These are phyloP conservation scores for Lichenothelia convexa DNA, from an alignment of 495 filamentous ascomycete genomes.

Conservation along the genomic window DNA sequence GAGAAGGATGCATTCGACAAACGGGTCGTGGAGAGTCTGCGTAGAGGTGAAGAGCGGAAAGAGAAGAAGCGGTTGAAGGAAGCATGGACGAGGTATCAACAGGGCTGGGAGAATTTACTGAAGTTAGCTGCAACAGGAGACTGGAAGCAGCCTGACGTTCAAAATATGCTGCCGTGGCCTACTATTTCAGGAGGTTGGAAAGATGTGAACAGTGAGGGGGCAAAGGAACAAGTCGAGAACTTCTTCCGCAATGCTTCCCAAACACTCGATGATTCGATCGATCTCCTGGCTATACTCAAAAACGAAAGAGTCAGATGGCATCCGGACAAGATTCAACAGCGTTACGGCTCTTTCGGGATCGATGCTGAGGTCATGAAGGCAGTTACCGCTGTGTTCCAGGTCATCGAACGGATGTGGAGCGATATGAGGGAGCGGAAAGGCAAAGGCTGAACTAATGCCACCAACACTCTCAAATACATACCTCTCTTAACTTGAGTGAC, in stretches of 20 bases:
- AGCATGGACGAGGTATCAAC: conserved; percentile 45
- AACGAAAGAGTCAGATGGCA: conserved; percentile 85
- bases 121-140: neutral
- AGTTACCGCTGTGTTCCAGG: conserved; percentile 84
- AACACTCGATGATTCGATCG: conserved; percentile 10
- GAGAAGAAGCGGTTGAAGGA: conserved; percentile 31
- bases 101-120: conserved; percentile 33
- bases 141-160: conserved; percentile 14
- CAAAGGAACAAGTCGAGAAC: conserved; percentile 37
- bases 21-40: conserved; percentile 33
- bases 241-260: conserved; percentile 41
- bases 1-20: conserved; percentile 6
- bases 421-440: conserved; percentile 9
- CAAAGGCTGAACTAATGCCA: too few species aligned
- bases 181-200: conserved; percentile 39
- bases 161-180: conserved; percentile 58
- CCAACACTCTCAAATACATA: too few species aligned
- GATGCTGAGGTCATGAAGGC: conserved; percentile 51
- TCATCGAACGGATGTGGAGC: conserved; percentile 66
- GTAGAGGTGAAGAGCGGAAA: conserved; percentile 29
- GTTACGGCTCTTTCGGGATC: conserved; percentile 46
- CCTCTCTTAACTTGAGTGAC: too few species aligned
- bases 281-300: conserved; percentile 48
- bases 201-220: conserved; percentile 35
- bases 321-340: conserved; percentile 94